A percentile compares a stretch with the other conserved stretches of the same genome.
Evolutionary conservation across 2,329 filamentous ascomycete genomes (phyloP).

Genomic region (Rhytidhysteron rufulum): DNA sequence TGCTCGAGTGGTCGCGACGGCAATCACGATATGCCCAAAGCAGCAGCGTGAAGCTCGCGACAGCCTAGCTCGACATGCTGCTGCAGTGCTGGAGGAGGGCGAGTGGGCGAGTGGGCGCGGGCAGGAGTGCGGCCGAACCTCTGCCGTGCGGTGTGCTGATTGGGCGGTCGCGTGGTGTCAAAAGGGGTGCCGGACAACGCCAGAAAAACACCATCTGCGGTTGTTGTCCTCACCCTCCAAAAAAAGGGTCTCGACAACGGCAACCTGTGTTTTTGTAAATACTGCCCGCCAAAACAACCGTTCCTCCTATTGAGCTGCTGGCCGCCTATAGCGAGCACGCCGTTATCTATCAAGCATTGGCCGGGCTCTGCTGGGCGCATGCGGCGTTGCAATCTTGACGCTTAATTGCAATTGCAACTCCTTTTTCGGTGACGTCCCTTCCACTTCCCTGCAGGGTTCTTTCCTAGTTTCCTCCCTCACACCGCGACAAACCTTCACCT

Average conservation of each 20-base stretch:
- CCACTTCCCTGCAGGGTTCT: constrained; percentile 9
- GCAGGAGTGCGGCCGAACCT: background rate
- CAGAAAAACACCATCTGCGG: background rate
- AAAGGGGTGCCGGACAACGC: background rate
- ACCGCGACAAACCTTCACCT: constrained; percentile 3
- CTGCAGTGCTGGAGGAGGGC: too few species aligned
- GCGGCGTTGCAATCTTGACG: background rate
- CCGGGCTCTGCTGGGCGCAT: constrained; percentile 1
- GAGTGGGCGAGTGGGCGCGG: too few species aligned
- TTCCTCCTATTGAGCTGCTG: too few species aligned
- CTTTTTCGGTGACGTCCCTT: constrained; percentile 13
- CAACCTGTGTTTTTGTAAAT: too few species aligned
- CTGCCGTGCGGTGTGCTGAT: background rate
- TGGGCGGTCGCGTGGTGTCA: background rate
- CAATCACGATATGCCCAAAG: too few species aligned
- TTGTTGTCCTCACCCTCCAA: background rate
- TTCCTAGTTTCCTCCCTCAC: constrained; percentile 5
- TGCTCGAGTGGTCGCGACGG: too few species aligned
- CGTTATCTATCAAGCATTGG: constrained; percentile 1
- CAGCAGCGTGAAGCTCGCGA: too few species aligned
- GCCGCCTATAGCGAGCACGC: background rate
- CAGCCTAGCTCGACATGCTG: too few species aligned
- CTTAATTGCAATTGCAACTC: constrained; percentile 14
- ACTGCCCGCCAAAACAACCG: too few species aligned
- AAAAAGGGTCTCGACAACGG: too few species aligned